These are phyloP conservation scores for Diaporthe australafricana DNA, from an alignment of 2,329 filamentous ascomycete species.

Conservation along the genomic window DNA sequence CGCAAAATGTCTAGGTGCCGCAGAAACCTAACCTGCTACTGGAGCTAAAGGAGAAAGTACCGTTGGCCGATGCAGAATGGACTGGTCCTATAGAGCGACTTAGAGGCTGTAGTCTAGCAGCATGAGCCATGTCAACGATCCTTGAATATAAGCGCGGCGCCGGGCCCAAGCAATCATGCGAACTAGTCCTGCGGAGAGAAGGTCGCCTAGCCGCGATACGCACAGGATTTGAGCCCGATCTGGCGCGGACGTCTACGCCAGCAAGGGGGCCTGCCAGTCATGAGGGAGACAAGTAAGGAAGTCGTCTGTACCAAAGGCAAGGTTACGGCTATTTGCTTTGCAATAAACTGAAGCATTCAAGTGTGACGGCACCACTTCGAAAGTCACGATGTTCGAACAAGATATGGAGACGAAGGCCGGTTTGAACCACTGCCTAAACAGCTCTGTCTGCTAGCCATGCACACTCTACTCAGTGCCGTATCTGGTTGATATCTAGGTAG, in stretches of 20 bases:
- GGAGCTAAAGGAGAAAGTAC: background rate
- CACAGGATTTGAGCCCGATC: background rate
- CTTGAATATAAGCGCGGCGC: background rate
- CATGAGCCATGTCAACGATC: background rate
- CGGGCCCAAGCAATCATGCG: conserved; percentile 7
- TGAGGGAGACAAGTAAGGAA: background rate
- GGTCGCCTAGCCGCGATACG: conserved; percentile 12
- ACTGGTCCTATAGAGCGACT: background rate
- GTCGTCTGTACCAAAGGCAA: background rate
- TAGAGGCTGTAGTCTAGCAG: background rate
- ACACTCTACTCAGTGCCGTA: background rate
- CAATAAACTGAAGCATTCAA: too few relatives aligned
- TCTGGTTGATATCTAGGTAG: background rate
- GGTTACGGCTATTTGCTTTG: too few relatives aligned
- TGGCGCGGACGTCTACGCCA: background rate
- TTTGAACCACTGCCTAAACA: background rate
- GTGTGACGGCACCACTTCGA: too few relatives aligned
- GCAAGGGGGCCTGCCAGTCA: background rate
- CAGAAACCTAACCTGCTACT: background rate
- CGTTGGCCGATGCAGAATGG: background rate
- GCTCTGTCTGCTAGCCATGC: background rate
- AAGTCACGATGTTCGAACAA: background rate
- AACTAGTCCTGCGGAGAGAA: background rate
- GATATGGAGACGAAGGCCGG: background rate
- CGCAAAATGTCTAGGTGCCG: background rate